Evolutionary conservation across 805 yeast genomes (phyloP).

Genomic region (Millerago galiae): DNA sequence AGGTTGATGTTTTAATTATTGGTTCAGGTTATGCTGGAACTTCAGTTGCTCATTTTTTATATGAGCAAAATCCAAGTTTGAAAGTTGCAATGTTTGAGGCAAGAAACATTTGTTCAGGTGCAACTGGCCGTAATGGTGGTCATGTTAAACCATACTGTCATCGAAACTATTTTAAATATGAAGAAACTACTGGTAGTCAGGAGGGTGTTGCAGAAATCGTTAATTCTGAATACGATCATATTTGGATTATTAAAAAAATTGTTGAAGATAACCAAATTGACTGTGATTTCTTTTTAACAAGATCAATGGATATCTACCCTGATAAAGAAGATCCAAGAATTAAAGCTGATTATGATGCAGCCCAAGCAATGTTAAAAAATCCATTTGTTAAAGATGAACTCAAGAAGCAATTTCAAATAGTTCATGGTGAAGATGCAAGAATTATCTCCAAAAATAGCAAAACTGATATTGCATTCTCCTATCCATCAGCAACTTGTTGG

Average conservation of each 20-base stretch:
- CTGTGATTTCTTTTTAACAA: constrained; percentile 31
- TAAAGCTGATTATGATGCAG: constrained; percentile 10
- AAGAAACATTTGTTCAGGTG: constrained; percentile 34
- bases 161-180: constrained; percentile 8
- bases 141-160: constrained; percentile 35
- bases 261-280: constrained; percentile 30
- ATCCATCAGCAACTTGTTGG: constrained; percentile 39
- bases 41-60: constrained; percentile 31
- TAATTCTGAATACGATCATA: constrained; percentile 32
- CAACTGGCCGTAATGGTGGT: constrained; percentile 46
- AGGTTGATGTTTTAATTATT: constrained; percentile 34
- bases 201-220: constrained; percentile 29
- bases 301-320: constrained; percentile 31
- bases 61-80: constrained; percentile 21
- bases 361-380: constrained; percentile 20
- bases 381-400: constrained; percentile 24
- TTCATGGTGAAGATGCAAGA: constrained; percentile 35
- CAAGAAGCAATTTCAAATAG: constrained; percentile 28
- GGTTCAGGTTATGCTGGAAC: constrained; percentile 44
- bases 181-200: constrained; percentile 9
- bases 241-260: constrained; percentile 27
- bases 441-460: constrained; percentile 62
- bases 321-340: constrained; percentile 17
- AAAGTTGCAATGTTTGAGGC: constrained; percentile 35
- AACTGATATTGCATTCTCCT: constrained; percentile 69